Base-by-base conservation (phyloP, 2,329 filamentous ascomycete species). In the Fusarium sp. region DNA sequence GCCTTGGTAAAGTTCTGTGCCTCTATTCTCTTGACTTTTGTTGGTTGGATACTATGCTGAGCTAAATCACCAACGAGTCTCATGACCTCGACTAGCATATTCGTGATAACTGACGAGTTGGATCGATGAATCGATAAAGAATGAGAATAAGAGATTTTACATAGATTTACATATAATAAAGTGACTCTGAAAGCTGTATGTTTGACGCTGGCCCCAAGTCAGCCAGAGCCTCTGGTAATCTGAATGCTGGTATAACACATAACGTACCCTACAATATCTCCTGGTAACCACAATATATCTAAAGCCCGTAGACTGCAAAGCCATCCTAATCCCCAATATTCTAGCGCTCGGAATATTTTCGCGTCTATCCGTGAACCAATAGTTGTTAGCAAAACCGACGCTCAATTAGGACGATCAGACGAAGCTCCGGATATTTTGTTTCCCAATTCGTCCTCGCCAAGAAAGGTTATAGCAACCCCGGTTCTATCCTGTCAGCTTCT, bases 391-490 rank as follows among this genome's bases (percentile, higher is more conserved):
- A 12, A 60, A 31, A 15, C 52, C 13, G 30, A 64, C 62, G 45
- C 64, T 61, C n/a, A 52, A 65, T 70, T 53, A 28, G 59, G 66
- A 44, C 41, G 34, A 57, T 54, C 30, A 44, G 38, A 58, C 41
- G 33, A 59, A 62, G 49, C 70, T 63, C 65, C 67, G 60, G 41
- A 9, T 44, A 40, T 51, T 51, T 50, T 30, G 34, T 40, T 16
- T 51, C 47, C 47, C n/a, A 28, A 51, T 51, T 40, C 34, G 47
- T 65, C 28, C 37, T 47, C n/a, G 33, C 51, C 50, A 47, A 50
- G 36, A 52, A 33, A 52, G 15, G 47, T 47, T 40, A 56, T 30
- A 45, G 26, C 38, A n/a, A 62, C 16, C 60, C 51, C 46, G 23
- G 57, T 62, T 70, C 58, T 38, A 41, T 30, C 57, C 34, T 16